Conservation (phyloP, 768 basidiomycete species). For the Termitomyces bulborhizus region DNA sequence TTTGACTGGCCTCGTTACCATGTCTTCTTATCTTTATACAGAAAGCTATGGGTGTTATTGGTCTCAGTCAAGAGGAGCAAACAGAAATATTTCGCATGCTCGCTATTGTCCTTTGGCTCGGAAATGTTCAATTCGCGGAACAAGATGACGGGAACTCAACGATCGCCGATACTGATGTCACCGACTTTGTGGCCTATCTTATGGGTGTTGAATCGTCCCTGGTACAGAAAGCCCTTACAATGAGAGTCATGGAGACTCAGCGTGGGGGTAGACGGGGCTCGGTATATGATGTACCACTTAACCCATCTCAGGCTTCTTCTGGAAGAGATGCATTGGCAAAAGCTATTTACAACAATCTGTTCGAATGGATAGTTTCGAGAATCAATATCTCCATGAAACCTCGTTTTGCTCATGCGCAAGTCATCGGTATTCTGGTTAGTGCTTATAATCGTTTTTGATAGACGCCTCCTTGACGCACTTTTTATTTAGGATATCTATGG, state of each 20-base stretch:
- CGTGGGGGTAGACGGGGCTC: conserved; percentile 90
- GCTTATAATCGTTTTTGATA: background rate
- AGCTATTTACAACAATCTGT: conserved; percentile 96
- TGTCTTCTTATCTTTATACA: conserved; percentile 22
- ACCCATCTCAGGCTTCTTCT: conserved; percentile 83
- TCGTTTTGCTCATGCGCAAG: conserved; percentile 59
- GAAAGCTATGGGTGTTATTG: conserved; percentile 94
- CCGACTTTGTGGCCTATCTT: conserved; percentile 91
- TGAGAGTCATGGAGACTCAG: conserved; percentile 86
- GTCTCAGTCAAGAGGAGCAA: conserved; percentile 80
- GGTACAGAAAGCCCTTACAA: conserved; percentile 85
- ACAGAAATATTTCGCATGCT: conserved; percentile 91
- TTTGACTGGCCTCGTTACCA: background rate
- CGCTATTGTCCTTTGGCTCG: conserved; percentile 90
- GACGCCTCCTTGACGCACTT: conserved; percentile 1
- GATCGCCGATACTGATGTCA: conserved; percentile 79
- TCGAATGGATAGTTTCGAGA: conserved; percentile 98
- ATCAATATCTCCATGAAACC: conserved; percentile 97
- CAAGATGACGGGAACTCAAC: conserved; percentile 84
- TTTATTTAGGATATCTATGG: conserved; percentile 85
- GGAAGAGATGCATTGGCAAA: conserved; percentile 92
- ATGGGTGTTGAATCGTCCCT: conserved; percentile 79
- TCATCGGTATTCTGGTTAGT: conserved; percentile 88
- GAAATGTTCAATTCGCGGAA: conserved; percentile 89
- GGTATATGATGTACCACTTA: conserved; percentile 94